These are phyloP conservation scores for Candida glaebosa DNA, from an alignment of 805 yeast species.

Conservation along the genomic window DNA sequence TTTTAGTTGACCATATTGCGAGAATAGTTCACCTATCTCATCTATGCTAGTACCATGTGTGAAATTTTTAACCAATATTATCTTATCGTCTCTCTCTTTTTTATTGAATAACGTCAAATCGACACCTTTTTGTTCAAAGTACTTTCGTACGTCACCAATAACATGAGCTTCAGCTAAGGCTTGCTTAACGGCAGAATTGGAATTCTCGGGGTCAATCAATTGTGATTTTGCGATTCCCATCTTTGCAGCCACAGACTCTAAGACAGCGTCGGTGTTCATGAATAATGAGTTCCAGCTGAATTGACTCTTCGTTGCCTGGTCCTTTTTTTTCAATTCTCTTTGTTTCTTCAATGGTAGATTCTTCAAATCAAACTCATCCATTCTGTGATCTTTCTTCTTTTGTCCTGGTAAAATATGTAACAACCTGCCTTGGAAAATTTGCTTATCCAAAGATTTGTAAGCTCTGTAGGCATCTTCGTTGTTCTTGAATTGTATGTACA, in stretches of 20 bases:
- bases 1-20: conserved; percentile 73
- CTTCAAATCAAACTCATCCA: conserved; percentile 88
- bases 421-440: conserved; percentile 90
- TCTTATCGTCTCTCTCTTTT: conserved; percentile 71
- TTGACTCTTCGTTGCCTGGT: conserved; percentile 78
- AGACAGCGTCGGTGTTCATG: conserved; percentile 87
- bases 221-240: conserved; percentile 82
- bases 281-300: conserved; percentile 95
- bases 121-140: conserved; percentile 81
- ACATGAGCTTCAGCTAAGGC: conserved; percentile 97
- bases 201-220: conserved; percentile 80
- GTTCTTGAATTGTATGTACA: conserved; percentile 70
- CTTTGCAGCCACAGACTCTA: conserved; percentile 82
- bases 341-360: conserved; percentile 93
- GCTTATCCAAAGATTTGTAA: conserved; percentile 70
- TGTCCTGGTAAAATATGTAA: conserved; percentile 87
- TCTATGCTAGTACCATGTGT: conserved; percentile 81
- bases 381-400: conserved; percentile 71
- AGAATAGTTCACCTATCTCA: conserved; percentile 79
- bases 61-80: conserved; percentile 84
- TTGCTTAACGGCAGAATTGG: conserved; percentile 90
- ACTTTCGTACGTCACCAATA: conserved; percentile 83
- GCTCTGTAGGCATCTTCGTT: conserved; percentile 76
- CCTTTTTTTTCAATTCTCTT: conserved; percentile 75
- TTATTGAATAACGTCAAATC: conserved; percentile 70